These are phyloP conservation scores for Testicularia cyperi DNA, from an alignment of 1,284 basidiomycete genomes.

Conservation along the genomic window DNA sequence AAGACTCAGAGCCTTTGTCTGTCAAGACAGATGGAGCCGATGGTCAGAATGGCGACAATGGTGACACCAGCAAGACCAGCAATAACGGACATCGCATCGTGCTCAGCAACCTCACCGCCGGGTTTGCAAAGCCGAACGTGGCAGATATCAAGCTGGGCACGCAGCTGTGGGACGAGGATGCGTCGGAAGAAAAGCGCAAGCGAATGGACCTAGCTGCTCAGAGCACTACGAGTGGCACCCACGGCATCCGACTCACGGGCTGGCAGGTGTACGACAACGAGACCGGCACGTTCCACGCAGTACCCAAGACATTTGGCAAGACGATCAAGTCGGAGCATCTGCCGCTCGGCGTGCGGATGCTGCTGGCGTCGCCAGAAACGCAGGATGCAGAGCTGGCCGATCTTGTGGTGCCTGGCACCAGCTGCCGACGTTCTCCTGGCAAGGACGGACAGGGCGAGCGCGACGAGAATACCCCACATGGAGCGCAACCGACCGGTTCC, in stretches of 20 bases:
- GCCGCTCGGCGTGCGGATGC: conserved; percentile 72
- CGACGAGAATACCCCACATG: neutral
- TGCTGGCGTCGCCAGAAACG: conserved; percentile 69
- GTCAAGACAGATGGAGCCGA: too few relatives aligned
- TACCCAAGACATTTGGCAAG: conserved; percentile 80
- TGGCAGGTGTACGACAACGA: conserved; percentile 70
- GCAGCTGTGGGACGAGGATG: conserved; percentile 71
- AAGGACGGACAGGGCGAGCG: neutral
- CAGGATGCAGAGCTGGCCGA: conserved; percentile 21
- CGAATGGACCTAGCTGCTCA: conserved; percentile 75
- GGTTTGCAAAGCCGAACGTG: conserved; percentile 78
- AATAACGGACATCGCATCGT: conserved; percentile 70
- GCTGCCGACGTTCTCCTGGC: neutral
- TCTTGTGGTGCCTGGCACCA: conserved; percentile 4
- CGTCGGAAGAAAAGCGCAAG: conserved; percentile 73
- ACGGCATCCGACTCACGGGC: conserved; percentile 80
- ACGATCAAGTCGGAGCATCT: conserved; percentile 70
- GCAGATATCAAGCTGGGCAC: conserved; percentile 91
- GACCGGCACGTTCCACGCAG: conserved; percentile 66
- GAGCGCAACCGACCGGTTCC: too few relatives aligned
- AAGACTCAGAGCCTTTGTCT: too few relatives aligned
- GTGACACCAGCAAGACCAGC: too few relatives aligned
- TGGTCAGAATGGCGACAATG: neutral
- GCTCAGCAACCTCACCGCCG: conserved; percentile 76
- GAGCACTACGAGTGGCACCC: conserved; percentile 72